Evolutionary conservation across 2,329 filamentous ascomycete genomes (phyloP), one percentile per base, ranked within the genome.

Genomic region (Microascus cirrosus): DNA sequence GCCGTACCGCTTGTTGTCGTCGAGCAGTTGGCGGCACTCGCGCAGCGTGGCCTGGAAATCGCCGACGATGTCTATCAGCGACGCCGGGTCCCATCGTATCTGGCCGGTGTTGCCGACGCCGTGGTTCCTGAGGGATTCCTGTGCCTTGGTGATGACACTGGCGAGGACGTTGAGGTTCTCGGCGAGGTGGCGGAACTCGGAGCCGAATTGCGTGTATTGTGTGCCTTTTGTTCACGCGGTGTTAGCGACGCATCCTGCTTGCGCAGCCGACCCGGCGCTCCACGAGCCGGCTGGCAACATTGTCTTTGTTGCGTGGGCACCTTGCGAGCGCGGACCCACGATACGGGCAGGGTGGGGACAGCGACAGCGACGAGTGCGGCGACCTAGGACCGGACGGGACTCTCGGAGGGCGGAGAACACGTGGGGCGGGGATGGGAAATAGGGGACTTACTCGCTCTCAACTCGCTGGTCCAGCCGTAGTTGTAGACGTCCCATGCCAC

Each of bases 401-500:
- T 22, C 5, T 11, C 11, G 45, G 45, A 12, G 12, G 20, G 3
- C n/a, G 45, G 45, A 2, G n/a, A 20, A 13, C 20, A 20, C n/a
- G n/a, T n/a, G 39, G 39, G 39, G 39, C n/a, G 39, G 8, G n/a
- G n/a, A 3, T 18, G 39, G 11, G 39, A n/a, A 45, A 18, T 32
- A n/a, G 39, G n/a, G n/a, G 39, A 24, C 68, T 65, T 60, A 70
- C 68, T 67, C 61, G 68, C 68, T 61, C 67, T 69, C 55, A 61
- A 61, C 57, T 70, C 68, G 11, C 69, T 65, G 18, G 62, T 62
- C 68, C 68, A 70, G 39, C 68, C 68, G 34, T 62, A 65, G 13
- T 59, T 63, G 55, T 69, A 70, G 12, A 70, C 59, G 18, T 70
- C 64, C 68, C 69, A 70, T 50, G 68, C 68, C 54, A 70, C 54